Evolutionary conservation across 2,329 filamentous ascomycete genomes (phyloP), one percentile per base, ranked within the genome.

Genomic region (Epichloe bromicola): DNA sequence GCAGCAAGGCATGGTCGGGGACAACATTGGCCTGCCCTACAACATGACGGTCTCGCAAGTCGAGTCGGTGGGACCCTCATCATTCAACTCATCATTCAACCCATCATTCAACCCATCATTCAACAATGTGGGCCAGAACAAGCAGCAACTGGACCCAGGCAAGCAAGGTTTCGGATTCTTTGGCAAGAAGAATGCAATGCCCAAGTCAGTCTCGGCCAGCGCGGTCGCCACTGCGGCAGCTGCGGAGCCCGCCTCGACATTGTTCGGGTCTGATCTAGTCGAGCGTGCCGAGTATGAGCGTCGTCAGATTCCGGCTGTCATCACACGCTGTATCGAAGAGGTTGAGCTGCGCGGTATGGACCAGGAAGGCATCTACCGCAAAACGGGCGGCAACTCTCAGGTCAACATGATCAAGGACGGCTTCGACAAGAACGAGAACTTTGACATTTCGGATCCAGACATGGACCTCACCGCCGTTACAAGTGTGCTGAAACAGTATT

Each of bases 291-390:
- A 95, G 48, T 89, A 80, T 61, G 93, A 98, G 67, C 87, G 86
- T 56, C 83, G 86, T 49, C 83, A 91, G 60, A 91, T 98, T 55
- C 93, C 93, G 46, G 84, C 82, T 55, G 87, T 98, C 30, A 87
- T 98, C 42, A 91, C 83, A 46, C 85, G 89, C 46, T 98, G 93
- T 68, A 95, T 98, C 58, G 88, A 95, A 64, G 91, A 98, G 69
- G 93, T 98, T 39, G 93, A 98, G 67, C 72, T 93, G 20, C 83
- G 93, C 64, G 93, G 91, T 68, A 95, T 98, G 88, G 90, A 97
- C 61, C 80, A 94, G 59, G 93, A 97, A 70, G 93, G 93, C 55
- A 95, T 98, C 60, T 98, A 98, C 71, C 83, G 93, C 62, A 98
- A 98, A 75, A 95, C 90, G 48, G 93, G 93, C 52, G 93, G 90